Evolutionary conservation across 805 yeast genomes (phyloP).

Genomic region (Metschnikowia arizonensis): DNA sequence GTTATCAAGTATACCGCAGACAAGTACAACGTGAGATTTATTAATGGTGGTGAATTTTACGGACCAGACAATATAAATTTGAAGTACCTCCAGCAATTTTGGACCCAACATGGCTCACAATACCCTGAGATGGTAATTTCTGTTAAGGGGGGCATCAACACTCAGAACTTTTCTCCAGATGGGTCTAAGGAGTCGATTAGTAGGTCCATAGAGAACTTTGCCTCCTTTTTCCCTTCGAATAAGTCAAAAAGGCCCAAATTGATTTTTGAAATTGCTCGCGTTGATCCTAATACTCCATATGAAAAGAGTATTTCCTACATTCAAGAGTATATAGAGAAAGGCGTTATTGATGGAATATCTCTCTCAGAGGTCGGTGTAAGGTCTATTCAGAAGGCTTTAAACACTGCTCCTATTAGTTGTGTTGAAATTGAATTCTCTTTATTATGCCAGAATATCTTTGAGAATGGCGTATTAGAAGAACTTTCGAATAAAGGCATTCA

Average conservation of each 20-base stretch:
- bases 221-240: constrained; percentile 26
- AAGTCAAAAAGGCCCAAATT: constrained; percentile 31
- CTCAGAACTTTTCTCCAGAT: constrained; percentile 39
- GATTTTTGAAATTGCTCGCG: constrained; percentile 66
- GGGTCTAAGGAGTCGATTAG: constrained; percentile 47
- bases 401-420: constrained; percentile 54
- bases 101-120: constrained; percentile 54
- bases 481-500: constrained; percentile 59
- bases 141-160: constrained; percentile 63
- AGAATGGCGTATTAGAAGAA: constrained; percentile 59
- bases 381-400: constrained; percentile 56
- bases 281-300: constrained; percentile 53
- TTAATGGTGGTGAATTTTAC: constrained; percentile 79
- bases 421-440: constrained; percentile 81
- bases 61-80: constrained; percentile 54
- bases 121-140: constrained; percentile 51
- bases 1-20: constrained; percentile 40
- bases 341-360: constrained; percentile 66
- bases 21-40: constrained; percentile 49
- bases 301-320: constrained; percentile 57
- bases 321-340: constrained; percentile 55
- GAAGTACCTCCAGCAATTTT: constrained; percentile 52
- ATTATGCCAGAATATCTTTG: constrained; percentile 56
- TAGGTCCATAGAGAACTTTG: constrained; percentile 45
- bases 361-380: constrained; percentile 67